Conservation (phyloP, 2,329 filamentous ascomycete species). For the Colletotrichum spinosum region DNA sequence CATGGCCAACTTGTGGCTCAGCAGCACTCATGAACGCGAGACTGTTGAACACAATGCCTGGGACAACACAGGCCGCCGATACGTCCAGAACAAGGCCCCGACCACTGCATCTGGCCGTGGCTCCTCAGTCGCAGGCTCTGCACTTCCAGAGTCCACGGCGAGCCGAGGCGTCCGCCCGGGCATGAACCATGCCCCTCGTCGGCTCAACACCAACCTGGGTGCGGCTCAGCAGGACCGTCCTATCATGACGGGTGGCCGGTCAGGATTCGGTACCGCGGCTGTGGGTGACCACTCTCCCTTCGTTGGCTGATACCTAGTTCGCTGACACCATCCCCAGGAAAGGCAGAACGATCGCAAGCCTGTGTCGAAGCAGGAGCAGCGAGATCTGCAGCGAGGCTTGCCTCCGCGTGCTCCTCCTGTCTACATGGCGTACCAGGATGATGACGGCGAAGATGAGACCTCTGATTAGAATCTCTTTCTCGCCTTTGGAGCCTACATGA, state of each 20-base stretch:
- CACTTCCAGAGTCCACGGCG: too few species aligned
- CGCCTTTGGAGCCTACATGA: too few species aligned
- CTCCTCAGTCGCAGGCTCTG: neutral
- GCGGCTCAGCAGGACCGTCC: too few species aligned
- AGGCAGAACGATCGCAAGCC: constrained; percentile 29
- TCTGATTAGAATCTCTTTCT: constrained; percentile 8
- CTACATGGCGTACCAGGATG: constrained; percentile 6
- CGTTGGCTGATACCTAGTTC: neutral
- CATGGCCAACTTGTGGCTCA: constrained; percentile 13
- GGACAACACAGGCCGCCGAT: constrained; percentile 42
- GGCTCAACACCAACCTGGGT: too few species aligned
- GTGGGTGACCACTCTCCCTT: neutral
- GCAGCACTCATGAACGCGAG: neutral
- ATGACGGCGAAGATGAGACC: constrained; percentile 8
- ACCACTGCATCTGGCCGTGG: too few species aligned
- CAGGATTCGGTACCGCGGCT: constrained; percentile 12
- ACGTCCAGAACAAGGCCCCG: constrained; percentile 40
- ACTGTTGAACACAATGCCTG: constrained; percentile 41
- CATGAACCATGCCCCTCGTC: too few species aligned
- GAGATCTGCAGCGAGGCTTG: constrained; percentile 9
- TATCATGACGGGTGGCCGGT: too few species aligned
- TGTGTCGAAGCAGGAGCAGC: constrained; percentile 27
- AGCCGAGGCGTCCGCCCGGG: too few species aligned
- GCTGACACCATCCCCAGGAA: neutral
- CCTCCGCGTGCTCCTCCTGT: constrained; percentile 1